A percentile compares a stretch with the other conserved stretches of the same genome.
These are phyloP conservation scores for Suillus bovinus DNA, from an alignment of 768 basidiomycete genomes.

Conservation along the genomic window DNA sequence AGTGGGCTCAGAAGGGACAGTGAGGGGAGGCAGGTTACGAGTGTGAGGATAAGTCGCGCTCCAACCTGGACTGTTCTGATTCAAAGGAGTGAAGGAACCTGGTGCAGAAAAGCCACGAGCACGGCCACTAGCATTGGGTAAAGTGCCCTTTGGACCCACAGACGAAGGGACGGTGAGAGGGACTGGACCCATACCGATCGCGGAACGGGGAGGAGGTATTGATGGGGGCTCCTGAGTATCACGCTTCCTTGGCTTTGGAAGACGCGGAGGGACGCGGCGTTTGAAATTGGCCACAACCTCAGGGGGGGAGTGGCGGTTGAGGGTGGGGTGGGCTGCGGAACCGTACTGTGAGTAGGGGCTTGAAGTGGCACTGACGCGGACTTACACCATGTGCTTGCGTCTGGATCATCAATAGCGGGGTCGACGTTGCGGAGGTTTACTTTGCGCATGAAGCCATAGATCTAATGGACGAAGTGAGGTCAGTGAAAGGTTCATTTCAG, in stretches of 20 bases:
- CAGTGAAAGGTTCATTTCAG: constrained; percentile 16
- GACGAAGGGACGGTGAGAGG: constrained; percentile 64
- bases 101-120: constrained; percentile 84
- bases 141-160: constrained; percentile 32
- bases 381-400: constrained; percentile 97
- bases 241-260: constrained; percentile 84
- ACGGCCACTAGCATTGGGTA: constrained; percentile 47
- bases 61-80: constrained; percentile 62
- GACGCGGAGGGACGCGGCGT: constrained; percentile 90
- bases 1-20: constrained; percentile 75
- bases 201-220: constrained; percentile 76
- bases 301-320: constrained; percentile 86
- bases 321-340: constrained; percentile 78
- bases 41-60: constrained; percentile 57
- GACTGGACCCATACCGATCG: constrained; percentile 67
- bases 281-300: constrained; percentile 95
- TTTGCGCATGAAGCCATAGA: constrained; percentile 99
- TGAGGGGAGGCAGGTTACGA: constrained; percentile 71
- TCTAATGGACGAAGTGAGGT: constrained; percentile 47
- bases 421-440: constrained; percentile 95
- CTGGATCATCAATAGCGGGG: constrained; percentile 92
- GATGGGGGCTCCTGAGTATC: constrained; percentile 66
- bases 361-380: constrained; percentile 25
- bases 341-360: constrained; percentile 9
- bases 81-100: constrained; percentile 74